Percentiles rank a stretch among this genome's conserved stretches.
Conservation (phyloP, 192 early-diverging fungal genomes). For the Gigaspora rosea region DNA sequence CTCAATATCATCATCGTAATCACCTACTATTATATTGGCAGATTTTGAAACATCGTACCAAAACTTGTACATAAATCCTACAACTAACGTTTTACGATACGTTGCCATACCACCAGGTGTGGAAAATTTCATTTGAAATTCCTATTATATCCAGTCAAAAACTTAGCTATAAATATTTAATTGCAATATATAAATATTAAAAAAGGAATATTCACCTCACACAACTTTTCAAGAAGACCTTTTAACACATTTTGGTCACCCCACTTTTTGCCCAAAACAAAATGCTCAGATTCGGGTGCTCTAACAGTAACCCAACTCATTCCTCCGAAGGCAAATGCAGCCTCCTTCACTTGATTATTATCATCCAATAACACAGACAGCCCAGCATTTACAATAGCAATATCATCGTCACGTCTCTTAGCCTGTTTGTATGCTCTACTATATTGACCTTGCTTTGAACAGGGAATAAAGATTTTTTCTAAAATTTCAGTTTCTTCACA, state of each 20-base stretch:
- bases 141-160: conserved; percentile 3
- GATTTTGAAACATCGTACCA: conserved; percentile 58
- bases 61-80: conserved; percentile 67
- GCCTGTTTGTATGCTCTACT: conserved; percentile 84
- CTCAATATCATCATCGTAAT: conserved; percentile 36
- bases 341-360: conserved; percentile 53
- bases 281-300: conserved; percentile 49
- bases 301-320: conserved; percentile 69
- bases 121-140: conserved; percentile 47
- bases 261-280: conserved; percentile 58
- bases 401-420: conserved; percentile 85
- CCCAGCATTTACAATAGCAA: conserved; percentile 83
- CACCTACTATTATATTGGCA: conserved; percentile 21
- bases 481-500: conserved; percentile 63
- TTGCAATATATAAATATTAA: neutral
- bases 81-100: conserved; percentile 62
- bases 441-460: conserved; percentile 57
- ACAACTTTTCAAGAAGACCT: conserved; percentile 42
- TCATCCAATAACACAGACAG: conserved; percentile 59
- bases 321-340: conserved; percentile 76
- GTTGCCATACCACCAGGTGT: conserved; percentile 72
- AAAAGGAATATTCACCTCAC: conserved; percentile 33
- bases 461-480: conserved; percentile 67
- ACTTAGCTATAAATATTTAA: neutral
- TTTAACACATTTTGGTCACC: conserved; percentile 51